Conservation (phyloP, 2,329 filamentous ascomycete genomes). For the Stachybotrys elegans region DNA sequence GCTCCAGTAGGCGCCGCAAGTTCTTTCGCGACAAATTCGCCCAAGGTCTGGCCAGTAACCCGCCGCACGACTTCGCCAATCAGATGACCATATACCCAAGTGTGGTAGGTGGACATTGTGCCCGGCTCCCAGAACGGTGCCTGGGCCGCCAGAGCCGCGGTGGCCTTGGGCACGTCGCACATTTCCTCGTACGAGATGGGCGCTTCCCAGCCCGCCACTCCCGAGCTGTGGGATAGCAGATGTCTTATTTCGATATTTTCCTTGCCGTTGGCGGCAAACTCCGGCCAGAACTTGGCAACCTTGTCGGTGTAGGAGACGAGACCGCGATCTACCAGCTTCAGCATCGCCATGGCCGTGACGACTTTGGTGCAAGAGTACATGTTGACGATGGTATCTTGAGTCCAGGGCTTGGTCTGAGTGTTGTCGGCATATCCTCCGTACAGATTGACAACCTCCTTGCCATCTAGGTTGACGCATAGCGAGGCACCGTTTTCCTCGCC, state of each 20-base stretch:
- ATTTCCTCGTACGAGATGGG: constrained; percentile 25
- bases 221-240: constrained; percentile 33
- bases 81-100: constrained; percentile 32
- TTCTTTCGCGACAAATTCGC: constrained; percentile 30
- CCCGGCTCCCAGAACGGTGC: constrained; percentile 40
- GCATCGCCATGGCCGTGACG: constrained; percentile 27
- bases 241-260: constrained; percentile 32
- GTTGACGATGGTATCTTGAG: constrained; percentile 30
- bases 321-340: constrained; percentile 34
- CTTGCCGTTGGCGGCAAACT: constrained; percentile 37
- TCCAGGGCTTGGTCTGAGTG: constrained; percentile 26
- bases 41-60: constrained; percentile 32
- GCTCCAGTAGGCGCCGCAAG: constrained; percentile 36
- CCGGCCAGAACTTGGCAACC: constrained; percentile 40
- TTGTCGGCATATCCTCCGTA: constrained; percentile 35
- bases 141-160: constrained; percentile 31
- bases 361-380: constrained; percentile 37
- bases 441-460: constrained; percentile 36
- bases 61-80: constrained; percentile 38
- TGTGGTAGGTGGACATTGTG: constrained; percentile 36
- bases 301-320: constrained; percentile 28
- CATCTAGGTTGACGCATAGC: constrained; percentile 33
- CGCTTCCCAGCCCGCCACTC: constrained; percentile 26
- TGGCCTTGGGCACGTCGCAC: constrained; percentile 21
- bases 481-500: constrained; percentile 40